A percentile compares a stretch with the other conserved stretches of the same genome.
Evolutionary conservation across 306 rosid genomes (phyloP).

Genomic region (Amphicarpaea edgeworthii): DNA sequence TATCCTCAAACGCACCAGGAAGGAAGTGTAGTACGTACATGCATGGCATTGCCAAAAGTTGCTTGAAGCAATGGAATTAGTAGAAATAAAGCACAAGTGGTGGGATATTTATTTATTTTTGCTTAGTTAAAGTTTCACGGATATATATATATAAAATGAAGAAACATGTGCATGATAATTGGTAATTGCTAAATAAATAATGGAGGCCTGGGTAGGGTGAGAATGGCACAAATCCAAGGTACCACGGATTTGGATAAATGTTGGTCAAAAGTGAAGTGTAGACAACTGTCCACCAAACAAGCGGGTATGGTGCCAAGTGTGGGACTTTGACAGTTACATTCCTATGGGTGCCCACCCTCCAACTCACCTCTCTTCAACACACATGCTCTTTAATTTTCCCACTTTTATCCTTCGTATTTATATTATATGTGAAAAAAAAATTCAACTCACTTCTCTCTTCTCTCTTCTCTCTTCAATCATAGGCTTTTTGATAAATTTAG

Average conservation of each 20-base stretch:
- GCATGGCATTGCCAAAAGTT: constrained; percentile 14
- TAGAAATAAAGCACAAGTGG: too few relatives aligned
- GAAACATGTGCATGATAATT: constrained; percentile 33
- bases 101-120: too few relatives aligned
- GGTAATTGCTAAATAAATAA: too few relatives aligned
- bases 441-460: too few relatives aligned
- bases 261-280: constrained; percentile 41
- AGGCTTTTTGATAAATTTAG: too few relatives aligned
- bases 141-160: not conserved
- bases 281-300: constrained; percentile 65
- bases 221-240: constrained; percentile 30
- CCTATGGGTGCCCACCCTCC: constrained; percentile 32
- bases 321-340: constrained; percentile 59
- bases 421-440: too few relatives aligned
- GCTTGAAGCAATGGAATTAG: not conserved
- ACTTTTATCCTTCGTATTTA: too few relatives aligned
- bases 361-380: not conserved
- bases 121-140: too few relatives aligned
- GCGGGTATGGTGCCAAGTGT: constrained; percentile 42
- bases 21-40: constrained; percentile 4
- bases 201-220: not conserved
- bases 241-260: constrained; percentile 43
- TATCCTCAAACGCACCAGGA: constrained; percentile 21
- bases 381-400: too few relatives aligned
- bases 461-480: too few relatives aligned